Evolutionary conservation across 2,329 filamentous ascomycete genomes (phyloP), one percentile per base, ranked within the genome.

Genomic region (Fusarium duplospermum): DNA sequence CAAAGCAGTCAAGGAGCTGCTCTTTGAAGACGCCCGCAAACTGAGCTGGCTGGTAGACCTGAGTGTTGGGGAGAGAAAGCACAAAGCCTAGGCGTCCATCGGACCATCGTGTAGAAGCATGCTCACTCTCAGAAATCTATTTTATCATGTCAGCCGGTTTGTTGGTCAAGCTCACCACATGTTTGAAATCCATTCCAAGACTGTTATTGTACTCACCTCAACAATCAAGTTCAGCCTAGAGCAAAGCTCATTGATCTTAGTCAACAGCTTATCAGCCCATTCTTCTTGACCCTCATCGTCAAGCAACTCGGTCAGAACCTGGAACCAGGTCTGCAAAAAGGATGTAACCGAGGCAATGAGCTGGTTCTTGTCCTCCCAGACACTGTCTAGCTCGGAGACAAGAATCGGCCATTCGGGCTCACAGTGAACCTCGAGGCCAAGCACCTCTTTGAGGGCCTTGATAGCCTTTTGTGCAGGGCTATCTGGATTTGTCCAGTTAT

Each of bases 361-460:
- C 35, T 81, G 78, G 4, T 71, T 75, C 63, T 83, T 84, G 69
- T 88, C 85, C 1, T 81, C 71, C 74, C 85, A 87, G 54, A 79
- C 74, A 4, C 61, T 63, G 33, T 82, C 82, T 2, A 86, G 78
- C 16, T 82, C 81, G 14, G 80, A 78, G 56, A 84, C 74, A 16
- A 87, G 79, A 54, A 85, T 82, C 8, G 77, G 75, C 85, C 86
- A 88, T 74, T 87, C 83, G 1, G 85, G 85, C 8, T 84, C 80
- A 40, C 84, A 77, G 24, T 73, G 71, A 20, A 87, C 77, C 0
- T 81, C 67, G 33, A 84, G 82, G 1, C 87, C 87, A 16, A 88
- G 77, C 7, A 81, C 65, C 1, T 79, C 72, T 20, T 79, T 73
- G 18, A 86, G 73, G 5, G 62, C 69, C 29, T 71, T 73, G 29